A percentile compares a stretch with the other conserved stretches of the same genome.
Conservation (phyloP, 805 yeast genomes). For the Ogataea chonburiensis region DNA sequence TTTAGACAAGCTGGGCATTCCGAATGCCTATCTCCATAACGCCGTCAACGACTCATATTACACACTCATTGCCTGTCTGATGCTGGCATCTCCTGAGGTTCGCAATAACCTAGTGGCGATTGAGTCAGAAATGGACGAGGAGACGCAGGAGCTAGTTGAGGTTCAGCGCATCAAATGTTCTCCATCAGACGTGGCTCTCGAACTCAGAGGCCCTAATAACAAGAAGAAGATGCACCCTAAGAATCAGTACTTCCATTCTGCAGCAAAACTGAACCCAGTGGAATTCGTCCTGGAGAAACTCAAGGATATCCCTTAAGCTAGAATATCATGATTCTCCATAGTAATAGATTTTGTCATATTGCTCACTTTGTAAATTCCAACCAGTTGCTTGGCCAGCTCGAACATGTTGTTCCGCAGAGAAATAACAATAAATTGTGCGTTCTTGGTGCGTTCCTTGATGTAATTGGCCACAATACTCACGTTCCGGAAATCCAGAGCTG, state of each 20-base stretch:
- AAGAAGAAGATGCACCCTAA: not conserved
- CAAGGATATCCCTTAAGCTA: conserved; percentile 9
- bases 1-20: conserved; percentile 29
- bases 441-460: conserved; percentile 90
- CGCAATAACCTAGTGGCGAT: conserved; percentile 21
- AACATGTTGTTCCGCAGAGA: conserved; percentile 97
- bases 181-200: conserved; percentile 17
- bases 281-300: conserved; percentile 3
- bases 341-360: conserved; percentile 89
- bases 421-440: conserved; percentile 95
- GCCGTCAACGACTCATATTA: conserved; percentile 36
- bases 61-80: conserved; percentile 28
- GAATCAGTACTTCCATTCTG: conserved; percentile 6
- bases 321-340: conserved; percentile 58
- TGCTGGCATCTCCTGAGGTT: conserved; percentile 28
- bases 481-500: conserved; percentile 95
- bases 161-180: conserved; percentile 17
- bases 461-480: conserved; percentile 97
- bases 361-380: conserved; percentile 91
- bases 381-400: conserved; percentile 89
- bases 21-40: conserved; percentile 32
- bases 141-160: conserved; percentile 5
- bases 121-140: conserved; percentile 3
- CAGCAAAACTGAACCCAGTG: conserved; percentile 1
- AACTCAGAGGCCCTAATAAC: conserved; percentile 3